Percentiles rank a stretch among this genome's conserved stretches.
Conservation (phyloP, 768 basidiomycete genomes). For the Hebeloma cylindrosporum region DNA sequence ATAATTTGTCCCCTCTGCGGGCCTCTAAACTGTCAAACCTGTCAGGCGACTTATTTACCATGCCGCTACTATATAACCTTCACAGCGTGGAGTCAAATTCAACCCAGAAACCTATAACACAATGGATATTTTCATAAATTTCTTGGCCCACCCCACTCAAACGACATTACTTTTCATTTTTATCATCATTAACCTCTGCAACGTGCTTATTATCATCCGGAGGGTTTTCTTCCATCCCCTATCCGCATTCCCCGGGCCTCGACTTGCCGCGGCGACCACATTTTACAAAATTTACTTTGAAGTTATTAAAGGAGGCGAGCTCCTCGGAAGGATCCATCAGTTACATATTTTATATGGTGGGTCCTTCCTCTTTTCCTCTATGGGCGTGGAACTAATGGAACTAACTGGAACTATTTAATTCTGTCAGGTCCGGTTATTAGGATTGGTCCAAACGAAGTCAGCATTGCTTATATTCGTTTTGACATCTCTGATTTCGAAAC, state of each 20-base stretch:
- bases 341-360: slow-evolving; percentile 36
- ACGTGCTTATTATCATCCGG: slow-evolving; percentile 16
- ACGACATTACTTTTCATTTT: not conserved
- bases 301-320: slow-evolving; percentile 31
- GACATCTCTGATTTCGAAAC: not conserved
- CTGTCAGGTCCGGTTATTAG: slow-evolving; percentile 37
- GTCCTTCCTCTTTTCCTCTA: slow-evolving; percentile 5
- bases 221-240: slow-evolving; percentile 36
- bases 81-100: not conserved
- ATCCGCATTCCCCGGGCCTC: slow-evolving; percentile 35
- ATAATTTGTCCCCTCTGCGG: not conserved
- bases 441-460: slow-evolving; percentile 40
- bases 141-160: slow-evolving; percentile 6
- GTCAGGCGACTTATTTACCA: slow-evolving; percentile 4
- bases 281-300: slow-evolving; percentile 38
- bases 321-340: slow-evolving; percentile 29
- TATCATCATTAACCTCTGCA: slow-evolving; percentile 11
- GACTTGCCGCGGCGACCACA: slow-evolving; percentile 31
- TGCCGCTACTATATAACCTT: slow-evolving; percentile 9
- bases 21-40: slow-evolving; percentile 13
- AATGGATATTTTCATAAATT: slow-evolving; percentile 9
- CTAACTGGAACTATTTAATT: not conserved
- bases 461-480: not conserved
- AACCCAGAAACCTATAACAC: slow-evolving; percentile 1
- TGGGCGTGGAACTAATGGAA: not conserved